phyloP scores from a whole-genome alignment of 257 asterid genomes.

The Salvia rosmarinus region DNA sequence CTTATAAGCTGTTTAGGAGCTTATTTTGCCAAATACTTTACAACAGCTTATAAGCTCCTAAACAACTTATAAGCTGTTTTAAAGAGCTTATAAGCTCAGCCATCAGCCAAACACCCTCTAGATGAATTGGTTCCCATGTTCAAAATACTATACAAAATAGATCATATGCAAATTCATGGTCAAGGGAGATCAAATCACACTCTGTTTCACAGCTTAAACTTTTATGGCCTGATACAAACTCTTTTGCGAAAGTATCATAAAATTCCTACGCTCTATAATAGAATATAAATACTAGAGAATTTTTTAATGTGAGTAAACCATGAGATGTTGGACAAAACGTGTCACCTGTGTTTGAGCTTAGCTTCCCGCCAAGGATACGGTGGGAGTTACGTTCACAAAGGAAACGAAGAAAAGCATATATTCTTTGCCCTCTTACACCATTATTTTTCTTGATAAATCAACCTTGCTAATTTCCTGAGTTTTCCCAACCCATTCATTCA shows the following conservation, averaged over 20 bases:
- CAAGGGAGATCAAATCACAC: background rate
- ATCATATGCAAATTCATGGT: background rate
- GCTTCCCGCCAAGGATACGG: constrained; percentile 23
- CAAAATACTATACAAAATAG: background rate
- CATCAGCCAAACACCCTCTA: too few relatives aligned
- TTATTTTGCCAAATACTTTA: too few relatives aligned
- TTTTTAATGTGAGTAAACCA: background rate
- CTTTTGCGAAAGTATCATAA: too few relatives aligned
- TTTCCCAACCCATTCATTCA: constrained; percentile 13
- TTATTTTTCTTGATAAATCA: background rate
- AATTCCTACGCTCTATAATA: too few relatives aligned
- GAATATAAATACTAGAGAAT: too few relatives aligned
- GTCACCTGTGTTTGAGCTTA: background rate
- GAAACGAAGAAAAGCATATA: constrained; percentile 65
- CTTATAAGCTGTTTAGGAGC: too few relatives aligned
- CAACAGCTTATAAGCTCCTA: too few relatives aligned
- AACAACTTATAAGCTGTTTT: too few relatives aligned
- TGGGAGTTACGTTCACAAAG: background rate
- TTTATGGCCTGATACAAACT: background rate
- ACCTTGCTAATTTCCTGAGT: background rate
- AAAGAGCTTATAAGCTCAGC: too few relatives aligned
- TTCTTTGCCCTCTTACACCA: constrained; percentile 44
- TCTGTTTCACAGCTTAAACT: background rate
- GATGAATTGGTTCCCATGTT: background rate
- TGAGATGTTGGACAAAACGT: background rate